phyloP scores from a whole-genome alignment of 768 basidiomycete species.

The Termitomyces sp. region DNA sequence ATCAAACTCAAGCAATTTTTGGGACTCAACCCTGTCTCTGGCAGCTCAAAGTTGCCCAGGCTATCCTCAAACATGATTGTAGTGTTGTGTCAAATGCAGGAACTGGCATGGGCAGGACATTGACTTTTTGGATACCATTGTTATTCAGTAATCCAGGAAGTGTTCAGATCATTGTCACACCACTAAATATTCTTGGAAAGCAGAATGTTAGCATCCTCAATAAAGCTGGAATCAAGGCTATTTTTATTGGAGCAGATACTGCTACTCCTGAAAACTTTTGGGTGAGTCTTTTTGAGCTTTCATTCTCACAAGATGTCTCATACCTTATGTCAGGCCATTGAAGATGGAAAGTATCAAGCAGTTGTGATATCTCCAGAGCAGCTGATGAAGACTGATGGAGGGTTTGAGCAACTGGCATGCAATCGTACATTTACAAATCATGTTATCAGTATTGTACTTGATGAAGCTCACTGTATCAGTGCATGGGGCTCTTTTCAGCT shows the following conservation, averaged over 20 bases:
- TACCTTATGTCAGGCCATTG: too few relatives aligned
- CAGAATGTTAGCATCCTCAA: slow-evolving; percentile 13
- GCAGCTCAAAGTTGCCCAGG: too few relatives aligned
- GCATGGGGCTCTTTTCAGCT: too few relatives aligned
- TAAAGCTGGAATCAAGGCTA: slow-evolving; percentile 14
- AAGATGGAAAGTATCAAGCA: too few relatives aligned
- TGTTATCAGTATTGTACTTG: too few relatives aligned
- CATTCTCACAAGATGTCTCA: too few relatives aligned
- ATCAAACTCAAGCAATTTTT: slow-evolving; percentile 16
- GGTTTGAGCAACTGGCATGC: not conserved
- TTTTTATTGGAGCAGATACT: slow-evolving; percentile 17
- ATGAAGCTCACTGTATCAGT: too few relatives aligned
- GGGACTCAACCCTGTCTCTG: too few relatives aligned
- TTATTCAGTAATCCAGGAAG: slow-evolving; percentile 12
- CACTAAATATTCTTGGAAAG: slow-evolving; percentile 21
- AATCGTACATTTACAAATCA: too few relatives aligned
- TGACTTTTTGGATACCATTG: slow-evolving; percentile 29
- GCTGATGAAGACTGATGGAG: not conserved
- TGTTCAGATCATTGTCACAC: slow-evolving; percentile 22
- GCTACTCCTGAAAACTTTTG: slow-evolving; percentile 14
- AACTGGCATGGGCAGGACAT: slow-evolving; percentile 28
- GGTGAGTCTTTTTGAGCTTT: slow-evolving; percentile 6
- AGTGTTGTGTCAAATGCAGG: too few relatives aligned
- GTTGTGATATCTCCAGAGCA: too few relatives aligned
- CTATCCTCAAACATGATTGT: slow-evolving; percentile 5